Evolutionary conservation across 768 basidiomycete genomes (phyloP), one percentile per base, ranked within the genome.

Genomic region (Lactarius hatsudake): DNA sequence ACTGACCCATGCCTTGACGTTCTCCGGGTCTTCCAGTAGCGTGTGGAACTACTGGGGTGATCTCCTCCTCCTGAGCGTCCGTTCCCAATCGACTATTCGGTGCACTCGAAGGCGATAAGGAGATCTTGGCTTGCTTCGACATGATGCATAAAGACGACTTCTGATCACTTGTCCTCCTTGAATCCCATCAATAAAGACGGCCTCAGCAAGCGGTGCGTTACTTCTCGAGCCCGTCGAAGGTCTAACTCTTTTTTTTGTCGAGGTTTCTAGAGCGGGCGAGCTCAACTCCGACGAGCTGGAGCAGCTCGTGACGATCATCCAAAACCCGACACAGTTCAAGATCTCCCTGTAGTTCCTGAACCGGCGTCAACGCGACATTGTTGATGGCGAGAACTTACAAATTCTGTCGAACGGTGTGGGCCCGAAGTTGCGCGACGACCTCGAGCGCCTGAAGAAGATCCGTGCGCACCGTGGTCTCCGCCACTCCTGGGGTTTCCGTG

Each of bases 281-380:
- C 90, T 99, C 77, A 98, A 99, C 87, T 96, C 97, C 48, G 97
- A 99, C 76, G 97, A 99, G 81, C 89, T 99, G 62, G 97, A 99
- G 82, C 94, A 97, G 65, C 85, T 99, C 72, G 97, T 99, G 72
- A 98, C 93, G 66, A 98, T 99, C 80, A 96, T 98, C 79, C 97
- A 98, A 83, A 98, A 96, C 82, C 97, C 97, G 34, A 91, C 91
- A 8, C 96, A 98, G 79, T 99, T 96, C 89, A 99, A 98, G 85
- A 97, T 98, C 78, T 96, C 96, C 20, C 86, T 88, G 51, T 99
- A 96, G 96, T 98, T 99, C 87, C 80, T 98, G 79, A 99, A 98
- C 87, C 30, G 30, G 30, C 93, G 97, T 80, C 97, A 98, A 79
- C 93, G 93, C 79, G 96, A 98, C 77, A 94, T 97, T 63, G 87